Evolutionary conservation across 148 eudicot genomes (phyloP).

Genomic region (Limonium bicolor): DNA sequence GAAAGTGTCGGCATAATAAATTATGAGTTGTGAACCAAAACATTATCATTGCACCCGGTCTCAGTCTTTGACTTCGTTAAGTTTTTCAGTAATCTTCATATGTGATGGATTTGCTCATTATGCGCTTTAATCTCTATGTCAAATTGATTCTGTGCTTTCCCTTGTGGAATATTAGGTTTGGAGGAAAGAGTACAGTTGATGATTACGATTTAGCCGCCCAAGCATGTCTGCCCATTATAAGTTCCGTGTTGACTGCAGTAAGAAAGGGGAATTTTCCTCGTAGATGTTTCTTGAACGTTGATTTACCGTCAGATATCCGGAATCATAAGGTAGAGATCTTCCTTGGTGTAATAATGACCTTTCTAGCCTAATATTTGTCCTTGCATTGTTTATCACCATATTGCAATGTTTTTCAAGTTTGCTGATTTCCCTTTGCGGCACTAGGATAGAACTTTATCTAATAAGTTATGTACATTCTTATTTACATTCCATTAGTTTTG

Average conservation of each 20-base stretch:
- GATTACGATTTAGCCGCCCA: slow-evolving; percentile 71
- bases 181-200: slow-evolving; percentile 43
- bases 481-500: not conserved
- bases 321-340: slow-evolving; percentile 91
- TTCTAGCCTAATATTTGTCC: not conserved
- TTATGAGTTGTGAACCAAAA: no score
- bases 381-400: not conserved
- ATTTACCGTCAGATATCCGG: slow-evolving; percentile 64
- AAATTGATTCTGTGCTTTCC: slow-evolving; percentile 1
- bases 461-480: not conserved
- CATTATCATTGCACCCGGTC: no score
- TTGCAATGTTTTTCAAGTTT: not conserved
- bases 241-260: slow-evolving; percentile 41
- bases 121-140: no score
- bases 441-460: no score
- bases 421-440: not conserved
- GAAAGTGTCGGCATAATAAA: no score
- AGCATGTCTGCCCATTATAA: slow-evolving; percentile 76
- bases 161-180: no score
- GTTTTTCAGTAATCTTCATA: no score
- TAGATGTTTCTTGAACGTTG: slow-evolving; percentile 71
- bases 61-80: no score
- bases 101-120: no score
- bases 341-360: not conserved
- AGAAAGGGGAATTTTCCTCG: slow-evolving; percentile 41